Evolutionary conservation across 805 yeast genomes (phyloP), one percentile per base, ranked within the genome.

Genomic region (Kodamaea nitidulidarum): DNA sequence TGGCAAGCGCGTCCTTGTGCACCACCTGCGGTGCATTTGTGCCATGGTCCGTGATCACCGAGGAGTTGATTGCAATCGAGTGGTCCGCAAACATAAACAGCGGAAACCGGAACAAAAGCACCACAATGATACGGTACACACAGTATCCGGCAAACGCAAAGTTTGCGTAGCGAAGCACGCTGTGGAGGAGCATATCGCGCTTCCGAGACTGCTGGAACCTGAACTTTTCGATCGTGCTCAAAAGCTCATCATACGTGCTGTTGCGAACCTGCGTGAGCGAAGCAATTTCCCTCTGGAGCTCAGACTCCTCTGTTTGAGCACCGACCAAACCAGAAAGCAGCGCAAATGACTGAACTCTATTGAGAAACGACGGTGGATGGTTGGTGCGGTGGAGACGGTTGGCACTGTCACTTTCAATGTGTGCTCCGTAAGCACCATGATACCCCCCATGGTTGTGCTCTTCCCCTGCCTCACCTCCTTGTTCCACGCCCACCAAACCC

Each of bases 1-100:
- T 67, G 1, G 80, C 76, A 21, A 76, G 53, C 2, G 79, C 76
- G 51, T 72, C 78, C 21, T 60, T 56, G 9, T 66, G 45, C 2
- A 44, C 41, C 7, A 45, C 32, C 10, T 24, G 32, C 12, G 30
- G 32, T 4, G 28, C 48, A 12, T 14, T 20, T 3, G 37, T 28
- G 7, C 44, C 38, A 17, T 30, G 40, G 17, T 38, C 42, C 11
- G 34, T 39, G 17, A 38, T 38, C 8, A 38, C 42, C 20, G 3
- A 9, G 3, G 41, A 22, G 17, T 39, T 30, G 32, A 30, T 30
- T 8, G 6, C 18, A 12, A 30, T 30, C 11, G 12, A 8, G 32
- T 15, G 6, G 22, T 12, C 15, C 7, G 37, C 9, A 34, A 40
- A 43, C 22, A 43, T 37, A 39, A 51, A 50, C 47, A 51, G 48